Base-by-base conservation (phyloP, 164 flowering plant species). In the Vitis riparia region DNA sequence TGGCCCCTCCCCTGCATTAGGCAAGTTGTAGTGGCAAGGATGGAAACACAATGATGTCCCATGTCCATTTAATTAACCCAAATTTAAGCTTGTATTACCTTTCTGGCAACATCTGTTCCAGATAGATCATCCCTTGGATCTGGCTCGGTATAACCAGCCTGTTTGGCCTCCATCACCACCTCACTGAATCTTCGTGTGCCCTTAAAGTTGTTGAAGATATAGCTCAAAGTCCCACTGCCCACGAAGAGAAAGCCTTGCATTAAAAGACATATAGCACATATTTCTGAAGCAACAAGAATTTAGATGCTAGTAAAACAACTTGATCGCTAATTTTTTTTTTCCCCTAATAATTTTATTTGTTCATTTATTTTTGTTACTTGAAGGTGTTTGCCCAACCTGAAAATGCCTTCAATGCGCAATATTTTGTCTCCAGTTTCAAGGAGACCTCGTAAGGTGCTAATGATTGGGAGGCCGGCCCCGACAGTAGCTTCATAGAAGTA, bases 401-500 rank as follows among this genome's bases (percentile, higher is more conserved):
- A 93, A 76, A 95, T 89, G 81, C 99, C 99, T 79, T 95, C 99
- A 76, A 95, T 90, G 9, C 85, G 87, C 80, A 88, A 78, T 71
- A 93, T 90, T 75, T 83, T 88, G 77, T 93, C 99, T 58, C 99
- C 99, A 65, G 99, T 95, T 82, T 93, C 97, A 65, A 89, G 89
- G 57, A 95, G 95, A 66, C 94, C 99, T 29, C 91, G 81, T 78
- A 95, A 84, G 66, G 98, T 95, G 77, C 89, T 91, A 61, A 95
- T 84, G 68, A 95, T 93, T 65, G 99, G 99, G 53, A 95, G 94
- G 78, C 99, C 99, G 60, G 98, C 99, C 69, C 99, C 98, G 76
- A 95, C 99, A 63, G 98, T 93, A 74, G 99, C 98, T 80, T 95
- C 99, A 77, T 93, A 95, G 73, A 95, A 95, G 86, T 95, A 95